Evolutionary conservation across 805 yeast genomes (phyloP), one percentile per base, ranked within the genome.

Genomic region (Lipomyces oligophaga): DNA sequence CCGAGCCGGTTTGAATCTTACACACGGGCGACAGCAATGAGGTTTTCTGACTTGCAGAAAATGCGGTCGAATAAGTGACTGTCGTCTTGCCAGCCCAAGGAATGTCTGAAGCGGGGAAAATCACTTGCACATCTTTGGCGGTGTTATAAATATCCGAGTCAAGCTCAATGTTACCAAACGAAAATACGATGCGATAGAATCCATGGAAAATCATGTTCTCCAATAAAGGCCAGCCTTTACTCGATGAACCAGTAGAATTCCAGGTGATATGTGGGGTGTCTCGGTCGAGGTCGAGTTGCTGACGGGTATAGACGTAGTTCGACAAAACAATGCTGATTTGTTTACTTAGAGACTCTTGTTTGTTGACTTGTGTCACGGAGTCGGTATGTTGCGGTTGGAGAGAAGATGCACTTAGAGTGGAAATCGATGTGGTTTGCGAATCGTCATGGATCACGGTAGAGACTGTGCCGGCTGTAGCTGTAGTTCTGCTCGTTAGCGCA

Each of bases 191-290:
- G 3, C 55, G 45, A n/a, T 43, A 34, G 24, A 34, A 46, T 10
- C 24, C 36, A 13, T 18, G 15, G n/a, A 49, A 49, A 20, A 48
- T 10, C 16, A 51, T 37, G 20, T 38, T 34, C 8, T 51, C 37
- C 19, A 44, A 24, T 18, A 51, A 22, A 6, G 55, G 55, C 55
- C 55, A 51, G 10, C 55, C 55, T 1, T 18, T 22, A 4, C 28
- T 13, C 8, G 54, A 40, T n/a, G 16, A 16, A 22, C 47, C 55
- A 10, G 49, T 39, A 19, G 39, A 41, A 21, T 43, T 43, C 52
- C 53, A 51, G 16, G 55, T 49, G 24, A 38, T 10, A 11, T 24
- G 16, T 10, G 40, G 2, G 8, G 15, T 22, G 13, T 13, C 8
- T 4, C 55, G 36, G 19, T 49, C 55, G 2, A 19, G 4, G 5